A percentile compares a stretch with the other conserved stretches of the same genome.
phyloP scores from a whole-genome alignment of 768 basidiomycete species.

The Amanita brunnescens region DNA sequence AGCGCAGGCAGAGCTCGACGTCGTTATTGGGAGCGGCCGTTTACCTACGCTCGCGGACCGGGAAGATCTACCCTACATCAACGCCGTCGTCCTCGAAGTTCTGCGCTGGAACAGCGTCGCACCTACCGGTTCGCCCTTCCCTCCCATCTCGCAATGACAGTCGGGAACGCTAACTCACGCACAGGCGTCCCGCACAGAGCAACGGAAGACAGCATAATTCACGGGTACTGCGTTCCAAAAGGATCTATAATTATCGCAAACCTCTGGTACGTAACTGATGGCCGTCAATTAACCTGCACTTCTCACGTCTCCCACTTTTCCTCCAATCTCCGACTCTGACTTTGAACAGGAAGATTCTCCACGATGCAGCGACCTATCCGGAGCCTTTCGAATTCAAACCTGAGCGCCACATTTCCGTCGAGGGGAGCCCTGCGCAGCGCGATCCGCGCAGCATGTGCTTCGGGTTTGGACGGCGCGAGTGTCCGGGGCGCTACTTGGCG shows the following conservation, averaged over 20 bases:
- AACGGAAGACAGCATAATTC: slow-evolving; percentile 32
- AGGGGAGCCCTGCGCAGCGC: slow-evolving; percentile 11
- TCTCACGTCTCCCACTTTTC: no score
- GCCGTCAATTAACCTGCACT: no score
- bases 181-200: slow-evolving; percentile 38
- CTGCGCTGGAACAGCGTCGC: not conserved
- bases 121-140: not conserved
- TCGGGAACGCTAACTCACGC: no score
- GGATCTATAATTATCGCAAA: slow-evolving; percentile 37
- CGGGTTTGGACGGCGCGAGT: slow-evolving; percentile 39
- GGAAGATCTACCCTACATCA: not conserved
- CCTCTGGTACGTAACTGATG: slow-evolving; percentile 27
- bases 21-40: not conserved
- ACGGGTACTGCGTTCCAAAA: slow-evolving; percentile 42
- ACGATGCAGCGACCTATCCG: slow-evolving; percentile 40
- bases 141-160: not conserved
- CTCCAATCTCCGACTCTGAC: no score
- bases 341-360: slow-evolving; percentile 46
- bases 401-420: slow-evolving; percentile 29
- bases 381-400: slow-evolving; percentile 44
- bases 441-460: slow-evolving; percentile 36
- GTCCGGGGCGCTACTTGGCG: slow-evolving; percentile 43
- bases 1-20: not conserved
- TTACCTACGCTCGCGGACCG: not conserved
- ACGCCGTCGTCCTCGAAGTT: not conserved